Base-by-base conservation (phyloP, 164 flowering plant genomes). In the Magnolia kwangsiensis region DNA sequence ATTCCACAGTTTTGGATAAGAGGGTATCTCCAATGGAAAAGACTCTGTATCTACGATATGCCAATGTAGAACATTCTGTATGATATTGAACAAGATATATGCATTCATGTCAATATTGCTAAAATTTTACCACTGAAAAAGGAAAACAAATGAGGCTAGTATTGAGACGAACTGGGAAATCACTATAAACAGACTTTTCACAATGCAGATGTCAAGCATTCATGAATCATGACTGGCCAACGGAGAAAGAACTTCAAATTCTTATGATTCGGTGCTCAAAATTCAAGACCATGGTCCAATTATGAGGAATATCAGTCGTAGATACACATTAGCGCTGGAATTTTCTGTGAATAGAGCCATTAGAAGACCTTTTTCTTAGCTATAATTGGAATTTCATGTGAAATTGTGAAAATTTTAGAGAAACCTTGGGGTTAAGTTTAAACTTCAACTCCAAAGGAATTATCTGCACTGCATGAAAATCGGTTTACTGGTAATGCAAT, bases 21-120 rank as follows among this genome's bases (percentile, higher is more conserved):
- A 94, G 58, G 98, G 98, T 80, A 94, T 90, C 86, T 94, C 97
- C 73, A 94, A 76, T 8, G 98, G 97, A 78, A 94, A 94, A 14
- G 98, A 91, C 79, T 94, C 92, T 76, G 87, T 37, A 80, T 94
- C 98, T 72, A 94, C 97, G 72, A 92, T 91, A 82, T 94, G 98
- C 98, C 98, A 94, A 75, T 94, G 98, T 80, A 94, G 84, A 69
- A 94, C 97, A 84, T 94, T 94, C 96, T 92, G 88, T 74, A 77
- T 18, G 67, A 23, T 10, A 64, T 11, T 31, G 77, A 77, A 24
- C 7, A 27, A 50, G 75, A 29, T 68, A 24, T 7, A 68, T 49
- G 23, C 45, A 37, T 37, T 37, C 45, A 5, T 37, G 45, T 55
- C 13, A 55, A 55, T 55, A 11, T 55, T 55, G 18, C 19, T 55